Evolutionary conservation across 495 filamentous ascomycete genomes (phyloP).

Genomic region (Penicillium bialowiezense): DNA sequence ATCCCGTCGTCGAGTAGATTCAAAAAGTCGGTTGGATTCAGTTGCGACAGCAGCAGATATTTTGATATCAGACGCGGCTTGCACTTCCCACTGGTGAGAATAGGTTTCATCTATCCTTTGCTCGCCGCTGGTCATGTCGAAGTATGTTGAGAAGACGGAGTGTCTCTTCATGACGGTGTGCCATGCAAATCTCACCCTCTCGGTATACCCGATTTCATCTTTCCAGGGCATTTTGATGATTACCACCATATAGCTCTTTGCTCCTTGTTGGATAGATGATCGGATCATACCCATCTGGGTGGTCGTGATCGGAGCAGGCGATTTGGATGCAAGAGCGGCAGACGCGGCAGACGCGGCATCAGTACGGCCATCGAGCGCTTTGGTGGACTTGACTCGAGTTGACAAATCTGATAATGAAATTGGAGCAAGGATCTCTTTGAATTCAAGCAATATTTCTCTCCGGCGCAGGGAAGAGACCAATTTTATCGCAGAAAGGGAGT

Average conservation of each 20-base stretch:
- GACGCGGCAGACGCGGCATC: no score
- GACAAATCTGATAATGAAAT: no score
- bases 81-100: no score
- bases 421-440: neutral
- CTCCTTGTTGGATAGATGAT: neutral
- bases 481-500: neutral
- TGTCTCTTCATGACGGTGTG: neutral
- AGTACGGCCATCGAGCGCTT: no score
- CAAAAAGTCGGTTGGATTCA: no score
- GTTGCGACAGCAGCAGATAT: no score
- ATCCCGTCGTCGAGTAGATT: neutral
- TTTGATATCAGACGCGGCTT: no score
- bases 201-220: neutral
- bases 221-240: neutral
- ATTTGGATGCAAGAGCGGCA: neutral
- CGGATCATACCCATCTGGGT: neutral
- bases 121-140: neutral
- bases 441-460: neutral
- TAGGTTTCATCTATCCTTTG: neutral
- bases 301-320: neutral
- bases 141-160: neutral
- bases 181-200: neutral
- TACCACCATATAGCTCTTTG: neutral
- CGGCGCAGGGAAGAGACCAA: neutral
- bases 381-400: no score